These are phyloP conservation scores for Alternaria postmessia DNA, from an alignment of 2,329 filamentous ascomycete genomes.

Conservation along the genomic window DNA sequence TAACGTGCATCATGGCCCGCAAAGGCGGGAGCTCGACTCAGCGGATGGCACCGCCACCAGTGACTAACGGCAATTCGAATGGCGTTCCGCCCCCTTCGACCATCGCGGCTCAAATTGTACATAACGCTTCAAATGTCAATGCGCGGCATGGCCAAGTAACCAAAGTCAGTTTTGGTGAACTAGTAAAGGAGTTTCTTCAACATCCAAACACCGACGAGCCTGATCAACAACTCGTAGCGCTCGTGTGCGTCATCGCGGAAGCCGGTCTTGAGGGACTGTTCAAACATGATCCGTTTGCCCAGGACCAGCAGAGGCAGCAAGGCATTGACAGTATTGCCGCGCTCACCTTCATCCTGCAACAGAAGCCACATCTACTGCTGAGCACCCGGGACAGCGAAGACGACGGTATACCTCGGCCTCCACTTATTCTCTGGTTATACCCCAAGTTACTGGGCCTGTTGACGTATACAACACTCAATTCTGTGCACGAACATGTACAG, in stretches of 20 bases:
- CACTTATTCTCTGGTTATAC: conserved; percentile 63
- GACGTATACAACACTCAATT: conserved; percentile 51
- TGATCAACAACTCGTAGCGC: conserved; percentile 78
- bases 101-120: conserved; percentile 85
- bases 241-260: conserved; percentile 83
- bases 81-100: conserved; percentile 70
- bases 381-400: conserved; percentile 39
- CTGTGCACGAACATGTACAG: conserved; percentile 50
- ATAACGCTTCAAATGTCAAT: conserved; percentile 74
- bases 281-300: conserved; percentile 73
- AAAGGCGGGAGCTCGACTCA: conserved; percentile 48
- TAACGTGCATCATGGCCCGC: conserved; percentile 52
- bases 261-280: conserved; percentile 76
- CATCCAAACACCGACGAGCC: conserved; percentile 64
- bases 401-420: conserved; percentile 48
- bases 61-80: conserved; percentile 30
- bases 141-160: conserved; percentile 70
- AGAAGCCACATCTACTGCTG: conserved; percentile 74
- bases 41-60: conserved; percentile 33
- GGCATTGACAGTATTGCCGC: conserved; percentile 79
- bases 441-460: conserved; percentile 61
- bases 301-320: conserved; percentile 65
- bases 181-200: conserved; percentile 70
- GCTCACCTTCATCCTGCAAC: conserved; percentile 75
- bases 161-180: conserved; percentile 76